phyloP scores from a whole-genome alignment of 2,329 filamentous ascomycete genomes.

The Pestalotiopsis sp. region DNA sequence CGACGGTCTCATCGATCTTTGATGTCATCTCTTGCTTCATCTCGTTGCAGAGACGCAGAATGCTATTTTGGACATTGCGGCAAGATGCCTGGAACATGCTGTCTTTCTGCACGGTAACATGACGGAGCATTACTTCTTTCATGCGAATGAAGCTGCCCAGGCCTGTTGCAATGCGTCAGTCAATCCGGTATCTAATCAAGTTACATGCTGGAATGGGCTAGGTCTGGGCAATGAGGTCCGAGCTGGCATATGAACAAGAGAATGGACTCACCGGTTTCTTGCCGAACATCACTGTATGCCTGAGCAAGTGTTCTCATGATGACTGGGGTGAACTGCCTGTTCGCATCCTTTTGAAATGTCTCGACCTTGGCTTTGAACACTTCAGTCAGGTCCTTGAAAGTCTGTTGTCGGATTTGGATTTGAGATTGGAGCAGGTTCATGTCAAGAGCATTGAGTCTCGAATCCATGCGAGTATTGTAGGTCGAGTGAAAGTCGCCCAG shows the following conservation, averaged over 20 bases:
- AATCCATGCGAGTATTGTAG: background rate
- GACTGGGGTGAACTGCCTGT: background rate
- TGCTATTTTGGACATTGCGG: background rate
- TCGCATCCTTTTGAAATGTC: conserved; percentile 47
- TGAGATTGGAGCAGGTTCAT: background rate
- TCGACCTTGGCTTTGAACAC: conserved; percentile 36
- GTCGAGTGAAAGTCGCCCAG: background rate
- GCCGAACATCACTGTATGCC: background rate
- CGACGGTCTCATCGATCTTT: background rate
- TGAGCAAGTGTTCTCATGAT: background rate
- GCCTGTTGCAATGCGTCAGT: background rate
- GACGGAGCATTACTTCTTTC: background rate
- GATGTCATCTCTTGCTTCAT: background rate
- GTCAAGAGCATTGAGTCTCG: background rate
- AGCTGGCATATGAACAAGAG: background rate
- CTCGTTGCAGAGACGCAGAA: background rate
- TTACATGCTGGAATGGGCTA: background rate
- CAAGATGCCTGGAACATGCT: background rate
- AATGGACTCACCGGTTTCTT: background rate
- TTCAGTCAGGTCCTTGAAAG: background rate
- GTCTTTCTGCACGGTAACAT: background rate
- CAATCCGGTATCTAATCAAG: background rate
- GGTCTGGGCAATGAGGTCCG: no score
- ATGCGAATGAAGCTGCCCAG: background rate
- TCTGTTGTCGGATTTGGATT: background rate